Conservation (phyloP, 2,329 filamentous ascomycete species). For the Colletotrichum noveboracense region DNA sequence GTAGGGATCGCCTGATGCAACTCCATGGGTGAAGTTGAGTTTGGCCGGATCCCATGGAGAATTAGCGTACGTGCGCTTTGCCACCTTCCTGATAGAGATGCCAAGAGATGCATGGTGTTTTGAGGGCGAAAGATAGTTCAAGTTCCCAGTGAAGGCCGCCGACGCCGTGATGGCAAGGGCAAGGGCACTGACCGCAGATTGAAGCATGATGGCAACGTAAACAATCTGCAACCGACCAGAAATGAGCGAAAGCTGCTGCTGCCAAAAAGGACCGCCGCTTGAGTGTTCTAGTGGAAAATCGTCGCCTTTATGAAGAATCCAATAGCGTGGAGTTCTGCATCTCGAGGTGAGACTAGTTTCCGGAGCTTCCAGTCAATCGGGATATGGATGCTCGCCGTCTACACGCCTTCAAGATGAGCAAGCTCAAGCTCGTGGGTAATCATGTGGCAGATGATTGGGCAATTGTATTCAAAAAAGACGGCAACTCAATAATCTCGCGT, state of each 20-base stretch:
- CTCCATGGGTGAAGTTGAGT: conserved; percentile 70
- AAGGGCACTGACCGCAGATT: background rate
- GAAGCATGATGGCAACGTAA: background rate
- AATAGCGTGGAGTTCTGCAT: background rate
- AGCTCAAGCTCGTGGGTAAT: conserved; percentile 12
- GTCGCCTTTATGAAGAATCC: background rate
- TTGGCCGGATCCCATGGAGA: conserved; percentile 46
- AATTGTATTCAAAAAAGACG: background rate
- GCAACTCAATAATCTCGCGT: background rate
- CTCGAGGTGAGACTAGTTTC: background rate
- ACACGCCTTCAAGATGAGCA: background rate
- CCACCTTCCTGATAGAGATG: conserved; percentile 67
- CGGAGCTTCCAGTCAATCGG: background rate
- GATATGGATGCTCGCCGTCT: background rate
- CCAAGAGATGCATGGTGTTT: conserved; percentile 67
- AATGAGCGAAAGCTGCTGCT: background rate
- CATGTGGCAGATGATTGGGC: background rate
- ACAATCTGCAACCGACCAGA: background rate
- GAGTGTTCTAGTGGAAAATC: background rate
- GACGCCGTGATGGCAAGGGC: background rate
- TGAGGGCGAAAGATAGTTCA: conserved; percentile 74
- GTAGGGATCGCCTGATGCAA: conserved; percentile 54
- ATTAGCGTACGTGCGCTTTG: conserved; percentile 55
- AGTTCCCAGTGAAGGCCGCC: conserved; percentile 44
- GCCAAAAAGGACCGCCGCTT: background rate